Evolutionary conservation across 1,139 yeast species (phyloP), one percentile per base, ranked within the genome.

Genomic region (Geotrichum aggregatum): DNA sequence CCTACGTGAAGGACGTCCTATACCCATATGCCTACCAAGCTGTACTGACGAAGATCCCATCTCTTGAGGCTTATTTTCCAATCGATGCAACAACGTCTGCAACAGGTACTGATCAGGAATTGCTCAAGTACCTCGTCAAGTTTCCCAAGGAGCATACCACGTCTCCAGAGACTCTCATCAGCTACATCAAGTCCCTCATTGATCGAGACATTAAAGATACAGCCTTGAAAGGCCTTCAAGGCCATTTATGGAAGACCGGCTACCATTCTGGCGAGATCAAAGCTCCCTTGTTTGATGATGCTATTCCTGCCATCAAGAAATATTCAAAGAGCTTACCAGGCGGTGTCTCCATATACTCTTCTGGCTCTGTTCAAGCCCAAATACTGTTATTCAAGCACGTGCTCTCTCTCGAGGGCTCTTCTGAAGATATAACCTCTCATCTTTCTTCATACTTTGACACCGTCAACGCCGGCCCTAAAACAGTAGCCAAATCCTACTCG

Each of bases 311-410:
- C 49, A 78, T 89, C 52, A 62, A 72, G 50, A 52, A 62, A 1
- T 75, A 77, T 72, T 54, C 59, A 35, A 30, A 55, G 44, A 26
- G 30, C 11, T 47, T 56, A 2, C 34, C 47, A 11, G 21, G 36
- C 21, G 56, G 53, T 16, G 72, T 87, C 0, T 87, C 76, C 64
- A 88, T 91, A 18, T 91, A 91, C 68, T 88, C 97, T 0, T 86
- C 95, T n/a, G 98, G 98, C 0, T 84, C 94, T 49, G 80, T 91
- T 33, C 78, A 81, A 54, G 97, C 97, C 0, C 98, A 91, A 63
- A 83, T 83, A 58, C 71, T 89, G 55, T 71, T 91, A 54, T 87
- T 91, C 64, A 76, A 75, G 0, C 78, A 87, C 64, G 91, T 86
- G 4, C 68, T 71, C 44, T 65, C 66, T 21, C 57, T 56, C 3